Percentiles rank a stretch among this genome's conserved stretches.
These are phyloP conservation scores for Neonectria faginata DNA, from an alignment of 2,329 filamentous ascomycete genomes.

Conservation along the genomic window DNA sequence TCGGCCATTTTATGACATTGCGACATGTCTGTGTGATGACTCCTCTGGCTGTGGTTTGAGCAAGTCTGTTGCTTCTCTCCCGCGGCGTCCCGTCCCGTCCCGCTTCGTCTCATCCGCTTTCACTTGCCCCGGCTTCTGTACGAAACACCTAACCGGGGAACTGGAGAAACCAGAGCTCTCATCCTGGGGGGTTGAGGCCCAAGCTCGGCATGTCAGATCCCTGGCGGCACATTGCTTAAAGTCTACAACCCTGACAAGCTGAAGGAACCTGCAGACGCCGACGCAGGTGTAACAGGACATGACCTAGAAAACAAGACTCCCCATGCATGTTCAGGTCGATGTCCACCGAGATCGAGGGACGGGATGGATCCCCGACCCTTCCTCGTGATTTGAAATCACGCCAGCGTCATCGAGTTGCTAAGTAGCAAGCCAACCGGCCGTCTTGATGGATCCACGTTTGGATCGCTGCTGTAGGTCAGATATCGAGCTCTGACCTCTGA, in stretches of 20 bases:
- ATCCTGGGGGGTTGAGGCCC: not conserved
- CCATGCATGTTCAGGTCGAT: not conserved
- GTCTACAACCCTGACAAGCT: not conserved
- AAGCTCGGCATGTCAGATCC: not conserved
- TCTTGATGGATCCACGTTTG: conserved; percentile 14
- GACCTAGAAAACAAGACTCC: not conserved
- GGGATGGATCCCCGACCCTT: not conserved
- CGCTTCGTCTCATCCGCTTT: too few species aligned
- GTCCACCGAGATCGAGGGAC: conserved; percentile 7
- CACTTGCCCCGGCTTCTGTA: too few species aligned
- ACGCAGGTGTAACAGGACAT: conserved; percentile 3
- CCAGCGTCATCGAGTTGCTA: conserved; percentile 5
- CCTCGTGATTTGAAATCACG: conserved; percentile 9
- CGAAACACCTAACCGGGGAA: too few species aligned
- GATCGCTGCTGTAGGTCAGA: conserved; percentile 21
- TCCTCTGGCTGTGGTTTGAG: not conserved
- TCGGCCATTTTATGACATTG: not conserved
- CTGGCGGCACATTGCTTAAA: not conserved
- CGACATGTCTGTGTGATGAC: not conserved
- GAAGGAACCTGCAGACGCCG: not conserved
- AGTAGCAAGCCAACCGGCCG: not conserved
- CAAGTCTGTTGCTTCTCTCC: not conserved
- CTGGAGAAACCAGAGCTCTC: too few species aligned
- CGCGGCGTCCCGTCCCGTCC: not conserved
- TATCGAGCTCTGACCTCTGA: conserved; percentile 13